Conservation (phyloP, 805 yeast genomes). For the Metschnikowia henanensis region DNA sequence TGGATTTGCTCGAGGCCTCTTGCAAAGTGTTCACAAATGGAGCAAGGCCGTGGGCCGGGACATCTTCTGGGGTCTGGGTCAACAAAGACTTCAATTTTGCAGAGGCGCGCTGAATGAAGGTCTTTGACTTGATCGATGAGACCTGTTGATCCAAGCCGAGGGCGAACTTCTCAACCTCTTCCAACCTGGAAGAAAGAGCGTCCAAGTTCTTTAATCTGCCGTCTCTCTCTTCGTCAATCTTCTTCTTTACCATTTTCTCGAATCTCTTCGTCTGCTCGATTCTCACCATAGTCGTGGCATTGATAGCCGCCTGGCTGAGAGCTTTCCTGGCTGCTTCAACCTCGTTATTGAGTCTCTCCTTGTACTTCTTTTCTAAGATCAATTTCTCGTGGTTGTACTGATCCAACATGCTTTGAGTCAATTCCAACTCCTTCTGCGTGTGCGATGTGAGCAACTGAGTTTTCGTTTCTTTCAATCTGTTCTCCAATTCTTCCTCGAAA, state of each 20-base stretch:
- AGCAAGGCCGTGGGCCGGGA: slow-evolving; percentile 25
- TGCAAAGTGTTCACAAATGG: slow-evolving; percentile 42
- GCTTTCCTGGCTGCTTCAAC: slow-evolving; percentile 65
- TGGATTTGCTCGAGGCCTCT: slow-evolving; percentile 20
- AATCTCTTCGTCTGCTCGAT: slow-evolving; percentile 69
- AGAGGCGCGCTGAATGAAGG: slow-evolving; percentile 31
- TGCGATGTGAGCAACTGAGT: slow-evolving; percentile 39
- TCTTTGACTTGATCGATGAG: slow-evolving; percentile 32
- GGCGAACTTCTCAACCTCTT: slow-evolving; percentile 55
- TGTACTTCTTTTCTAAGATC: slow-evolving; percentile 59
- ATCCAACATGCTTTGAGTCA: slow-evolving; percentile 56
- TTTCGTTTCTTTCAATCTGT: slow-evolving; percentile 36
- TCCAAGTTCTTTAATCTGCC: slow-evolving; percentile 73
- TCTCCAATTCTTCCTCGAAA: slow-evolving; percentile 38
- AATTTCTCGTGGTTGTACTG: slow-evolving; percentile 64
- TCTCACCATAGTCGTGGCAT: slow-evolving; percentile 66
- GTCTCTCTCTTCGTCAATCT: slow-evolving; percentile 59
- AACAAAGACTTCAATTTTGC: slow-evolving; percentile 34
- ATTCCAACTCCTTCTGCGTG: slow-evolving; percentile 52
- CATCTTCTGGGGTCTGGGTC: slow-evolving; percentile 23
- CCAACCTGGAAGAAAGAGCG: slow-evolving; percentile 55
- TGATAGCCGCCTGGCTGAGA: slow-evolving; percentile 69
- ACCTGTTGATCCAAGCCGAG: slow-evolving; percentile 41
- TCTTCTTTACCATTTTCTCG: slow-evolving; percentile 53
- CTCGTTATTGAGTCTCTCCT: slow-evolving; percentile 58